Conservation (phyloP, 352 stramenopile genomes). For the Phytopythium mirpurense region DNA sequence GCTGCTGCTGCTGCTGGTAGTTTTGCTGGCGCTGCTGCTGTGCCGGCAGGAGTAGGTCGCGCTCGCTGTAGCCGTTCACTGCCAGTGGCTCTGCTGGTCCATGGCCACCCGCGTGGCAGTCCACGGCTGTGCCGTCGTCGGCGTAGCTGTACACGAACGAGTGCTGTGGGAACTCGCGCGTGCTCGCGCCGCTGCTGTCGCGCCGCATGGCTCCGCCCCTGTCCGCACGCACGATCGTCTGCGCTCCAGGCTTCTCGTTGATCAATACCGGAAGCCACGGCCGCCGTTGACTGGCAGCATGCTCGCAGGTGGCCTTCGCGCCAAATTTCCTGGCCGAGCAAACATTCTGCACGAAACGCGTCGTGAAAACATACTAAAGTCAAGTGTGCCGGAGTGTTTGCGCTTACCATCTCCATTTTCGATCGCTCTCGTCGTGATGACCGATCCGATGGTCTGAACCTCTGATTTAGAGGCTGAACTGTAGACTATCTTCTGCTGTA, state of each 20-base stretch:
- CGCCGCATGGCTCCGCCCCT: not conserved
- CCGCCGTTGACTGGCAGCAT: not conserved
- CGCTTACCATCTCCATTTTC: not conserved
- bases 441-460: no score
- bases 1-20: not conserved
- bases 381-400: slow-evolving; percentile 3
- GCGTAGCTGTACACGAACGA: slow-evolving; percentile 8
- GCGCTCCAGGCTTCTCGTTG: not conserved
- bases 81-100: not conserved
- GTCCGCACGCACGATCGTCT: not conserved
- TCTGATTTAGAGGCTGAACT: no score
- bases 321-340: no score
- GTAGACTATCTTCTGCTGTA: no score
- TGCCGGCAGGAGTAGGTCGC: not conserved
- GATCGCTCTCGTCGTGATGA: no score
- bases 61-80: not conserved
- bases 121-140: not conserved
- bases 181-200: not conserved
- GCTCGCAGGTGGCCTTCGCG: no score
- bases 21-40: not conserved
- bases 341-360: not conserved
- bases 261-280: not conserved
- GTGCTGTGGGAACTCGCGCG: slow-evolving; percentile 6
- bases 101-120: not conserved
- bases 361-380: no score